Evolutionary conservation across 78 protist species (phyloP), one percentile per base, ranked within the genome.

Genomic region (Ministeria vibrans): DNA sequence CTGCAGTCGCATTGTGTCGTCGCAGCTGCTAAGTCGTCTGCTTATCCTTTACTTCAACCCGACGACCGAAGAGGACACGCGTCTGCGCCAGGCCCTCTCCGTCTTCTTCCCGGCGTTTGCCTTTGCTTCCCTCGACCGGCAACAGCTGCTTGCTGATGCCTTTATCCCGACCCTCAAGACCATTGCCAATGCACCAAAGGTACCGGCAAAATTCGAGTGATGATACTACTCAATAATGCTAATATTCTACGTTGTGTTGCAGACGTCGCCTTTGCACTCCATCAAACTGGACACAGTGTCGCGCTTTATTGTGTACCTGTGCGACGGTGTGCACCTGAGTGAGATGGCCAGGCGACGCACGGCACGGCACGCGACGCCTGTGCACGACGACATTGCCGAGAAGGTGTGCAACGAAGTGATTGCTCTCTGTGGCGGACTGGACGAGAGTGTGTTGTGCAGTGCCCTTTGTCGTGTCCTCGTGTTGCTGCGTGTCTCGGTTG

Each of bases 31-130:
- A 6, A 2, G 32, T 1, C 43, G 25, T 28, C 79, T 74, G 30
- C 27, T 53, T 27, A 1, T 74, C 34, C 42, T 36, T 28, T 74
- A 53, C 79, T 74, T 34, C 45, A 20, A 46, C 66, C 79, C 79
- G 4, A 46, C 25, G 34, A 46, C 44, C 15, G 44, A 30, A 45
- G 66, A 74, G 32, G 68, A 32, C 32, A 18, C 27, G 2, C 3
- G 3, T 30, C 44, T 74, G 11, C 79, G 66, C 22, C 79, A 74
- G 44, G 46, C 68, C 66, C 66, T 74, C 28, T 22, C 36, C 32
- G 79, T 53, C 9, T 74, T 74, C 45, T 74, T 46, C 51, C 79
- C 79, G 4, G 63, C 79, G 38, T 74, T 28, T 53, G 79, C 79
- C 28, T 46, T 15, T 9, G 55, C 15, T 9, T 15, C 9, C 15